Conservation (phyloP, 73 alveolate species). For the Strombidium stylifer region DNA sequence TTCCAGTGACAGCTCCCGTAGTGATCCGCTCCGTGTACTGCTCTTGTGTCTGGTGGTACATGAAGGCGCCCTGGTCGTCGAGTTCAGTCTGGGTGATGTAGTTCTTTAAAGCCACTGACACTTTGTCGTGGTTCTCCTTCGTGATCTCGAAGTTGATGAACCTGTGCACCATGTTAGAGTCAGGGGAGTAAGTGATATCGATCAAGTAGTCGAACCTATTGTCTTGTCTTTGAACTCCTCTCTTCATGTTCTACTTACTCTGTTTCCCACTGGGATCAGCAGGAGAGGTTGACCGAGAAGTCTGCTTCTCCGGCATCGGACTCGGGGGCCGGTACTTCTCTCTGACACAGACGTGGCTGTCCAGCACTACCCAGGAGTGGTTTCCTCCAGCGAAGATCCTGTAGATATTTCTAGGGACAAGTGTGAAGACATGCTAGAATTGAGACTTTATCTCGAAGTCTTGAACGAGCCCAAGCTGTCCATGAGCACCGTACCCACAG, state of each 20-base stretch:
- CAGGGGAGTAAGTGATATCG: slow-evolving; percentile 77
- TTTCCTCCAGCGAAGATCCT: slow-evolving; percentile 96
- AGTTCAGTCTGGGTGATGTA: no score
- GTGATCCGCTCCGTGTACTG: no score
- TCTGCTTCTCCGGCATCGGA: no score
- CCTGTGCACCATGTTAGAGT: slow-evolving; percentile 81
- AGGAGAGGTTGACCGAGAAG: slow-evolving; percentile 3
- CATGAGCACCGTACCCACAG: slow-evolving; percentile 92
- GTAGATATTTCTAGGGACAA: slow-evolving; percentile 70
- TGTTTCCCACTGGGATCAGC: not conserved
- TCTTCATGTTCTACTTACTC: not conserved
- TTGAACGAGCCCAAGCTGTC: slow-evolving; percentile 91
- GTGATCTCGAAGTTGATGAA: slow-evolving; percentile 75
- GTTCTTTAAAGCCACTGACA: no score
- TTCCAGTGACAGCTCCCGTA: no score
- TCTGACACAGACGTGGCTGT: slow-evolving; percentile 82
- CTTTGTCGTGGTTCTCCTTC: no score
- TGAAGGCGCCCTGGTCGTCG: no score
- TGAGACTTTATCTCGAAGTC: no score
- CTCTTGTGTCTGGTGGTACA: no score
- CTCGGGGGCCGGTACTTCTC: slow-evolving; percentile 55
- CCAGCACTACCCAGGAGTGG: slow-evolving; percentile 97
- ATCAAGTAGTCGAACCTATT: no score
- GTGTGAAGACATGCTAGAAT: not conserved
- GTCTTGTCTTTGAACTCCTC: not conserved